Percentiles rank a stretch among this genome's conserved stretches.
Evolutionary conservation across 179 eudicot genomes (phyloP).

Genomic region (Pouteria campechiana): DNA sequence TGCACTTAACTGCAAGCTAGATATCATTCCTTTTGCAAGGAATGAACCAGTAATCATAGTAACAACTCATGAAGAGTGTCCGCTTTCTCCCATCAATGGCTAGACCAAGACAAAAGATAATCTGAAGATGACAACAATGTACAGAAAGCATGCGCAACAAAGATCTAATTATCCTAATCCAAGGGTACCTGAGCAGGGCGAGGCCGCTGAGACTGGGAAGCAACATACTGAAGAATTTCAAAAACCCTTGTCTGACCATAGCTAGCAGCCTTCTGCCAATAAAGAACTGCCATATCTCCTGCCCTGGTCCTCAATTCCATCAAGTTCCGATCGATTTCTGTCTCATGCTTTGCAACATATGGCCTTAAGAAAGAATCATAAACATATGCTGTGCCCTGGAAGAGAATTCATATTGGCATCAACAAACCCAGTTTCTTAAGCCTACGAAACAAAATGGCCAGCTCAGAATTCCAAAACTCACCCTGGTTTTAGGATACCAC

Average conservation of each 20-base stretch:
- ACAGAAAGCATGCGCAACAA: too few relatives aligned
- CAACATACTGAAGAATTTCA: slow-evolving; percentile 77
- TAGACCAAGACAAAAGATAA: too few relatives aligned
- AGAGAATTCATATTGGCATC: not conserved
- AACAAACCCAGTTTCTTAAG: not conserved
- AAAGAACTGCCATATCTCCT: slow-evolving; percentile 60
- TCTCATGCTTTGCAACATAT: slow-evolving; percentile 71
- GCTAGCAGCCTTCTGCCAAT: slow-evolving; percentile 63
- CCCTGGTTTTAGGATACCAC: slow-evolving; percentile 95
- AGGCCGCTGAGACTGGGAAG: slow-evolving; percentile 59
- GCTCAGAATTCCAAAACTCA: slow-evolving; percentile 4
- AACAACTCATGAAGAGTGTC: too few relatives aligned
- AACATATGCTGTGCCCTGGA: slow-evolving; percentile 77
- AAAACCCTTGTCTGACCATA: slow-evolving; percentile 70
- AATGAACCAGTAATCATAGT: too few relatives aligned
- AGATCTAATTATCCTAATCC: too few relatives aligned
- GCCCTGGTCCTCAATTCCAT: slow-evolving; percentile 76
- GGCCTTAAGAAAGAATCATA: slow-evolving; percentile 87
- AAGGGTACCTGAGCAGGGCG: slow-evolving; percentile 50
- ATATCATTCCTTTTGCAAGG: too few relatives aligned
- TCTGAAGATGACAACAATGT: too few relatives aligned
- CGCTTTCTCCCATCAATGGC: too few relatives aligned
- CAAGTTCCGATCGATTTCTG: slow-evolving; percentile 82
- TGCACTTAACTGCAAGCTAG: too few relatives aligned
- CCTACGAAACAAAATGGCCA: not conserved